Evolutionary conservation across 805 yeast genomes (phyloP), one percentile per base, ranked within the genome.

Genomic region (Spathaspora passalidarum): DNA sequence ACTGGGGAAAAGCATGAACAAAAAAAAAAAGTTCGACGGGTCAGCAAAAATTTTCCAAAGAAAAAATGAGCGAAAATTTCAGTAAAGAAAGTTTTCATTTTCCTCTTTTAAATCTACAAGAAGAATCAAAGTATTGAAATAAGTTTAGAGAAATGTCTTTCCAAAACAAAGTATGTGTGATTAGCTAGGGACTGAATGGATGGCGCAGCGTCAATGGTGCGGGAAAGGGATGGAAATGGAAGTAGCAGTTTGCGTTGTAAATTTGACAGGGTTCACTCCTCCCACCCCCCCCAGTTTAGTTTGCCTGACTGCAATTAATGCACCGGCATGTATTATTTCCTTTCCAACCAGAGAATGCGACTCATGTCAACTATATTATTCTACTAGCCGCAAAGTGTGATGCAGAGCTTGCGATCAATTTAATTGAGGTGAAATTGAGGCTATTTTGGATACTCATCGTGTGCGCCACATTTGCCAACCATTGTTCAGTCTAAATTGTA

Each of bases 161-260:
- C 59, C 73, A 69, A 60, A 72, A 72, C 68, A 72, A 72, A 67
- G 77, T 72, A 71, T 60, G 77, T 69, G 43, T 36, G 21, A 17
- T 13, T 6, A 29, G 13, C 3, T 29, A 13, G 13, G 16, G 3
- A 10, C 3, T 29, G 4, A 13, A 10, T 29, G 16, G 14, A n/a
- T 29, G 3, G 13, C 6, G 16, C 25, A 22, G n/a, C 25, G 25
- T 22, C 25, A 22, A 22, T 22, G n/a, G n/a, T n/a, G n/a, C n/a
- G n/a, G n/a, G n/a, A n/a, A n/a, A n/a, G n/a, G n/a, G n/a, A n/a
- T n/a, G n/a, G n/a, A n/a, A n/a, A n/a, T n/a, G n/a, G n/a, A n/a
- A n/a, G n/a, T n/a, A n/a, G n/a, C n/a, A n/a, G n/a, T n/a, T n/a
- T n/a, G n/a, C n/a, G n/a, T n/a, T n/a, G n/a, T n/a, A n/a, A n/a